Evolutionary conservation across 2,329 filamentous ascomycete genomes (phyloP), one percentile per base, ranked within the genome.

Genomic region (Aspergillus calidoustus): DNA sequence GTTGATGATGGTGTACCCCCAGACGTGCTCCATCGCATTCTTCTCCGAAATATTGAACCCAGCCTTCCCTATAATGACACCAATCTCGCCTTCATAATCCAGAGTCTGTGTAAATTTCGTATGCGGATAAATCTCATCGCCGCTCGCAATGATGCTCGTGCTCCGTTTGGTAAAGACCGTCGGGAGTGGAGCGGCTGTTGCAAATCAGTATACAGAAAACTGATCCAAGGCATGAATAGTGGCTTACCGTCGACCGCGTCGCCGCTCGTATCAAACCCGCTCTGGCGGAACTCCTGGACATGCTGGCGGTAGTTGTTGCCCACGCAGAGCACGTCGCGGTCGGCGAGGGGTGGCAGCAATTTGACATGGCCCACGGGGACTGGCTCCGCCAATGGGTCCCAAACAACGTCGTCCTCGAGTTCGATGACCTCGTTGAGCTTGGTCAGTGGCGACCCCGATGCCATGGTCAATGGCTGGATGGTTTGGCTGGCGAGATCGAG

Each of bases 281-380:
- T 83, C 15, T 72, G 76, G 66, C 86, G 84, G 73, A 87, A 86
- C 63, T 87, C 84, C 57, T 80, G 82, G 1, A 84, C 84, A 67
- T 87, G 84, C 46, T 84, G 83, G 34, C 76, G 73, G 64, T 87
- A 87, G 64, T 87, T 87, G 68, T 87, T 86, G 30, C 84, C 83
- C 2, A 86, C 82, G 53, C 82, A 79, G 2, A 86, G 76, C 15
- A 86, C 73, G 68, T 86, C 83, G 25, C 84, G 77, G 5, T 77
- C 79, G 22, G 72, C 73, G 46, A 86, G 76, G 0, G 82, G 81
- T 3, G 84, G 74, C 0, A 84, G 74, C 1, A 85, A 67, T 60
- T 76, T 78, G 28, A 82, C 76, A 3, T 68, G 64, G 4, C 74
- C 73, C 2, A 75, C 66, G 4, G 76, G 62, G 54, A 2, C 52